Base-by-base conservation (phyloP, 1,284 basidiomycete genomes). In the Laetiporus sulphureus region DNA sequence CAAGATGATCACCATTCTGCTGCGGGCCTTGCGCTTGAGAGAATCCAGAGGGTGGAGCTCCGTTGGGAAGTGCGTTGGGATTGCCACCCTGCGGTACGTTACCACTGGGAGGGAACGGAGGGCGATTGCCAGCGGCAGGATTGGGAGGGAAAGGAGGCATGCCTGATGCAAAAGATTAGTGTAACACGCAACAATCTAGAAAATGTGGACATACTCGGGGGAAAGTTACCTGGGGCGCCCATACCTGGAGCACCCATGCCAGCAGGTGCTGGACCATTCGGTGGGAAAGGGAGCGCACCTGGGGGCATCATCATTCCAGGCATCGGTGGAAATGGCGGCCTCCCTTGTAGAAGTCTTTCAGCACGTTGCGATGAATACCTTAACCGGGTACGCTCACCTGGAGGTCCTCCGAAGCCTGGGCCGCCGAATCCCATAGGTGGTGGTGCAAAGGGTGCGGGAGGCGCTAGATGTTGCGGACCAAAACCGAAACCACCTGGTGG, bases 401-500 rank as follows among this genome's bases (percentile, higher is more conserved):
- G 62, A 34, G 67, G 67, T 31, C 49, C 52, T 16, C 51, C 50
- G 16, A 60, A 62, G 54, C 66, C 53, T 4, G 75, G 71, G 38
- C 64, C 68, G 37, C 67, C 69, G 45, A 67, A 71, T 23, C 66
- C 66, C 48, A 69, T 67, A 18, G 76, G 74, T n/a, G 73, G 74
- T 2, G 66, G 71, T 45, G 72, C 75, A 25, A 61, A 66, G 20
- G 66, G 58, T 5, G 62, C 61, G 5, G 62, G 61, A 16, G 60
- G 57, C 13, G 61, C 65, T 42, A 85, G 68, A 61, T 84, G 82
- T 49, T 84, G 83, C 36, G 84, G 82, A 27, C 82, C 83, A 54
- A 86, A 87, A 12, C 80, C 81, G 52, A 89, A 89, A 3, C 86
- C 85, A 44, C 86, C 87, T 12, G 83, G 83, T 53, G 88, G 88